Evolutionary conservation across 2,329 filamentous ascomycete genomes (phyloP), one percentile per base, ranked within the genome.

Genomic region (Penicillium polonicum): DNA sequence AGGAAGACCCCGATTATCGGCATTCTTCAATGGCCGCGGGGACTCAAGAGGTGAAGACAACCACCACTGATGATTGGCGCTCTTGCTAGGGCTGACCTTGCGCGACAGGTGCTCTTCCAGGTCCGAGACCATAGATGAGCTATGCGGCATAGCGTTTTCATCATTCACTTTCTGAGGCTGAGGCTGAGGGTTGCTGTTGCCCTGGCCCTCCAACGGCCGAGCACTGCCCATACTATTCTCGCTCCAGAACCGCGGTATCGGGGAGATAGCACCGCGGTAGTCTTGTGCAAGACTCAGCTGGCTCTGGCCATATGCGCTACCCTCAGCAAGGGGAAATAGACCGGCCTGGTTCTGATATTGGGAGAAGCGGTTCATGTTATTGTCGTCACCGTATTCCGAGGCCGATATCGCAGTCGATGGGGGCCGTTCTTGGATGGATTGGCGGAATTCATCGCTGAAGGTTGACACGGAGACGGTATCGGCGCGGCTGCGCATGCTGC

Each of bases 211-310:
- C 31, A 65, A 55, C 3, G 60, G 70, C 29, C 61, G 64, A 36
- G 57, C 53, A 60, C 68, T 69, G 49, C 55, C 61, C 51, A 76
- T 50, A 54, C 72, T 75, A 19, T 65, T 61, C 38, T 75, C 71
- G 43, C 72, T 75, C 66, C 69, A 73, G 58, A 73, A 74, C 19
- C 68, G 70, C 9, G 73, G 73, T 12, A 76, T 65, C 2, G 73
- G 72, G 10, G 72, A 66, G 51, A 75, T 72, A 17, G 70, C 68
- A 10, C 71, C 69, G 0, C 72, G 72, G 56, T 76, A 75, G 48
- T 74, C 69, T 45, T 73, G 72, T 10, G 73, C 73, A n/a, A 74
- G 58, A 52, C 71, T 74, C 25, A 72, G 60, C 56, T 74, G 72
- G 42, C 72, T 75, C 38, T 67, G 67, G 12, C 65, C 65, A 35